These are phyloP conservation scores for Bullera alba DNA, from an alignment of 768 basidiomycete genomes.

Conservation along the genomic window DNA sequence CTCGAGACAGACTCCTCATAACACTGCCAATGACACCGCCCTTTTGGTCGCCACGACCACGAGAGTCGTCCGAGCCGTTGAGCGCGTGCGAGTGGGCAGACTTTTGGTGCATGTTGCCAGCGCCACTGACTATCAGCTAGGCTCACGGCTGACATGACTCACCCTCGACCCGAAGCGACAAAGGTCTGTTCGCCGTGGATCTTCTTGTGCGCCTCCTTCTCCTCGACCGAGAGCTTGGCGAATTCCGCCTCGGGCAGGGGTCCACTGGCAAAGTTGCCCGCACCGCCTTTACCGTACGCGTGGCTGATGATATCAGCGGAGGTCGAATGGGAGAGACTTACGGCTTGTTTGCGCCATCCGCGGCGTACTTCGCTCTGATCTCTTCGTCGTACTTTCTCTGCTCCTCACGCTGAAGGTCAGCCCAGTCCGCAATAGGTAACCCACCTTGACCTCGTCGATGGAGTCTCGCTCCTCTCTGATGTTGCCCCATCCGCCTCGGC, in stretches of 20 bases:
- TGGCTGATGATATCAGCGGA: slow-evolving; percentile 10
- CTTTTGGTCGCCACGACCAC: slow-evolving; percentile 24
- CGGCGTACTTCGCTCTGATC: slow-evolving; percentile 25
- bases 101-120: slow-evolving; percentile 22
- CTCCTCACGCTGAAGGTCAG: slow-evolving; percentile 18
- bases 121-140: slow-evolving; percentile 15
- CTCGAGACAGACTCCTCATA: slow-evolving; percentile 33
- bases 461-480: slow-evolving; percentile 25
- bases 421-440: background rate
- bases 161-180: slow-evolving; percentile 35
- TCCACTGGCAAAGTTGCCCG: slow-evolving; percentile 21
- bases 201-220: slow-evolving; percentile 34
- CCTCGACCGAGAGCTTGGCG: slow-evolving; percentile 31
- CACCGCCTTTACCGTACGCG: slow-evolving; percentile 18
- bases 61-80: slow-evolving; percentile 15
- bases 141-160: slow-evolving; percentile 7
- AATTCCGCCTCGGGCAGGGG: slow-evolving; percentile 19
- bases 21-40: slow-evolving; percentile 38
- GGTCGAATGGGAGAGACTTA: slow-evolving; percentile 12
- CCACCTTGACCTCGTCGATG: slow-evolving; percentile 31
- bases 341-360: slow-evolving; percentile 27
- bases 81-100: no score
- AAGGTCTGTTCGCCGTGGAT: slow-evolving; percentile 22
- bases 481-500: slow-evolving; percentile 44
- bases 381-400: slow-evolving; percentile 27